These are phyloP conservation scores for Flaveria floridana DNA, from an alignment of 140 eudicot genomes.

Conservation along the genomic window DNA sequence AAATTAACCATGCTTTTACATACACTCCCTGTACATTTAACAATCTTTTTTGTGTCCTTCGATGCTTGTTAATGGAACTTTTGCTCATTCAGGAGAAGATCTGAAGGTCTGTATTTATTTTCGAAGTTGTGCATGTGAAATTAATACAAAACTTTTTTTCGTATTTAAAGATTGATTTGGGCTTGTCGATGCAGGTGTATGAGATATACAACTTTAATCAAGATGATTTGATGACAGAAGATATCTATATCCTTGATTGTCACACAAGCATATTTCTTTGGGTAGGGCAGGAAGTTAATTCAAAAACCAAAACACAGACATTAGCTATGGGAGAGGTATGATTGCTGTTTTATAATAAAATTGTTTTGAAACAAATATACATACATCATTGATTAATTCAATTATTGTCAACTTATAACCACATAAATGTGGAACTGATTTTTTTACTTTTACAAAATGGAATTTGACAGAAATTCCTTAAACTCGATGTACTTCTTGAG, in stretches of 20 bases:
- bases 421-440: not conserved
- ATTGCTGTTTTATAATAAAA: not conserved
- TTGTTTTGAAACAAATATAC: not conserved
- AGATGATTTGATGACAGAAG: slow-evolving; percentile 81
- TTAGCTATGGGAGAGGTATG: slow-evolving; percentile 57
- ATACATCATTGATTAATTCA: slow-evolving; percentile 2
- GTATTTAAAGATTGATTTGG: not conserved
- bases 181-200: slow-evolving; percentile 49
- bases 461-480: slow-evolving; percentile 51
- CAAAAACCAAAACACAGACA: slow-evolving; percentile 52
- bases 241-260: slow-evolving; percentile 57
- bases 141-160: not conserved
- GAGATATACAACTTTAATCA: slow-evolving; percentile 72
- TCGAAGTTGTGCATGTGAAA: not conserved
- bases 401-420: not conserved
- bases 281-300: slow-evolving; percentile 62
- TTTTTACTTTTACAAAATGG: not conserved
- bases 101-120: slow-evolving; percentile 51
- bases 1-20: not conserved
- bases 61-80: slow-evolving; percentile 32
- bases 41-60: slow-evolving; percentile 13
- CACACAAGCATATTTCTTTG: slow-evolving; percentile 59
- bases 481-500: slow-evolving; percentile 45
- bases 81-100: slow-evolving; percentile 52
- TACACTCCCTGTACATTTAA: not conserved